Conservation (phyloP, 495 filamentous ascomycete species). For the Friedmanniomyces endolithicus region DNA sequence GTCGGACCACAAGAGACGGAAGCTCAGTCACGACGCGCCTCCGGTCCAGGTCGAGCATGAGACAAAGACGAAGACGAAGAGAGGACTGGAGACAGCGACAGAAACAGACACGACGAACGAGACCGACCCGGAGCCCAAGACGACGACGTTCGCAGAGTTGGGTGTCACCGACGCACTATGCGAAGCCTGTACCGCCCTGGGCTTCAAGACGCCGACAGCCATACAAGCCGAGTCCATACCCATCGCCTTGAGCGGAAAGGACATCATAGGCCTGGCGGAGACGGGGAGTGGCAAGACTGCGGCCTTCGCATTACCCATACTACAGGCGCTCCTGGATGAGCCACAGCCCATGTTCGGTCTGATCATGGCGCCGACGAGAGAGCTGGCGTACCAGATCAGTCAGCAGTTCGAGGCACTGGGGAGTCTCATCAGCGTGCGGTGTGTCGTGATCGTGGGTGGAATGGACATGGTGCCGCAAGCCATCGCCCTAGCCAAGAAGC, state of each 20-base stretch:
- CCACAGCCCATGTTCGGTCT: conserved; percentile 67
- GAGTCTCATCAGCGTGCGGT: conserved; percentile 65
- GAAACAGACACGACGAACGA: too few species aligned
- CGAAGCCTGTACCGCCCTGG: conserved; percentile 68
- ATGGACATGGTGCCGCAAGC: conserved; percentile 89
- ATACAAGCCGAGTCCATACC: conserved; percentile 43
- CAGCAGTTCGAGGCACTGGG: conserved; percentile 75
- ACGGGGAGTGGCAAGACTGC: conserved; percentile 92
- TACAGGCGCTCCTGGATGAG: conserved; percentile 62
- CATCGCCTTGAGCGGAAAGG: conserved; percentile 63
- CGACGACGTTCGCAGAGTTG: conserved; percentile 66
- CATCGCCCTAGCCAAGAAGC: conserved; percentile 81
- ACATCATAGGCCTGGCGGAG: conserved; percentile 87
- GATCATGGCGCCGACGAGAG: conserved; percentile 79
- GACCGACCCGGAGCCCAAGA: not conserved
- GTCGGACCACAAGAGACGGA: conserved; percentile 17
- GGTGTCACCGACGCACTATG: conserved; percentile 79
- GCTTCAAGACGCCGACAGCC: conserved; percentile 60
- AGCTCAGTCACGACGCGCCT: conserved; percentile 9
- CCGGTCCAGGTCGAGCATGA: not conserved
- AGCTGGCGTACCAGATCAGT: conserved; percentile 82
- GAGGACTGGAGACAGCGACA: not conserved
- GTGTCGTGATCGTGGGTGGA: conserved; percentile 72
- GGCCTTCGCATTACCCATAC: conserved; percentile 79
- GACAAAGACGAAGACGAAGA: not conserved